phyloP scores from a whole-genome alignment of 345 rosid genomes.

The Passiflora organensis region DNA sequence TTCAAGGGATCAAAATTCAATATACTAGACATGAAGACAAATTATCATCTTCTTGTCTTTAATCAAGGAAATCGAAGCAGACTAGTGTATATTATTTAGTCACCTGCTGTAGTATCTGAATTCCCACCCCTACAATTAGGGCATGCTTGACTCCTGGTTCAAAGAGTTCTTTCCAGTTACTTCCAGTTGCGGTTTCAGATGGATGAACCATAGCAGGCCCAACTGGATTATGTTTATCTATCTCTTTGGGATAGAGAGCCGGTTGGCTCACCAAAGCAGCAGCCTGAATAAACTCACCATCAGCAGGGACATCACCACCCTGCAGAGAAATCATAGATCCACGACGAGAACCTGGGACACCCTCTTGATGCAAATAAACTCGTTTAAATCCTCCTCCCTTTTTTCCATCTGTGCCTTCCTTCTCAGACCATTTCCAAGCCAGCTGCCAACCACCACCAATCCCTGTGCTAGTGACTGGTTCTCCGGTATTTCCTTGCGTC shows the following conservation, averaged over 20 bases:
- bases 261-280: constrained; percentile 91
- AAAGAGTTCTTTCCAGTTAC: constrained; percentile 71
- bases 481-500: constrained; percentile 52
- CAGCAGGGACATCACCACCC: constrained; percentile 51
- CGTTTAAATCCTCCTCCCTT: constrained; percentile 82
- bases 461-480: constrained; percentile 47
- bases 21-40: not conserved
- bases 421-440: constrained; percentile 94
- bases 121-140: constrained; percentile 75
- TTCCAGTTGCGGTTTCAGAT: constrained; percentile 48
- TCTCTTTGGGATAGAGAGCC: constrained; percentile 72
- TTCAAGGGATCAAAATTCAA: no score
- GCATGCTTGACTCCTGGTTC: constrained; percentile 98
- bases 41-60: not conserved
- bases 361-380: constrained; percentile 77
- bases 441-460: constrained; percentile 99
- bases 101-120: constrained; percentile 99
- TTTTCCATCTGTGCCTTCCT: constrained; percentile 60
- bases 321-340: constrained; percentile 66
- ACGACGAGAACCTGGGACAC: constrained; percentile 51
- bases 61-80: not conserved
- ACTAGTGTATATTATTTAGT: constrained; percentile 2
- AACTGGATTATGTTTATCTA: constrained; percentile 45
- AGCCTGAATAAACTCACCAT: constrained; percentile 60
- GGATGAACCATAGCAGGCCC: constrained; percentile 97